phyloP scores from a whole-genome alignment of 2,329 filamentous ascomycete species.

The Graphilbum sp. region DNA sequence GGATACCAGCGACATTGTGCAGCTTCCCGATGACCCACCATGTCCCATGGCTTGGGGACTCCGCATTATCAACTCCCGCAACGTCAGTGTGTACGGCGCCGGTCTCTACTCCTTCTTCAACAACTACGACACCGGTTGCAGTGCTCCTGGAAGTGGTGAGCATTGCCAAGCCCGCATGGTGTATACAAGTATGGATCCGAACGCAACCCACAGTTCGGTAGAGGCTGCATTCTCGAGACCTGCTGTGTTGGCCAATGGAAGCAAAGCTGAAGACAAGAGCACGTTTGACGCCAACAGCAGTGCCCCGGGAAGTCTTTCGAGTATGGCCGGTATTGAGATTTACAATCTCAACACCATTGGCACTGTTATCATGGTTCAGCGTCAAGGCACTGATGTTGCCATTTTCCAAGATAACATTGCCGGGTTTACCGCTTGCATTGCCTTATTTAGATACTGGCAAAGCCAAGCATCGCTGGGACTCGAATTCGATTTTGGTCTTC shows the following conservation, averaged over 20 bases:
- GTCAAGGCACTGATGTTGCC: slow-evolving; percentile 8
- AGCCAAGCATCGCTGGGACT: slow-evolving; percentile 4
- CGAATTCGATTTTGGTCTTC: neutral
- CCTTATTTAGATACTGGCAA: slow-evolving; percentile 10
- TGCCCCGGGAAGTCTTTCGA: too few relatives aligned
- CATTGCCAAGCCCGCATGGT: slow-evolving; percentile 24
- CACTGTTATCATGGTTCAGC: slow-evolving; percentile 8
- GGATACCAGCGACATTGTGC: slow-evolving; percentile 1
- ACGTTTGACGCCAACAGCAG: too few relatives aligned
- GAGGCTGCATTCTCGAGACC: too few relatives aligned
- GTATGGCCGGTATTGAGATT: slow-evolving; percentile 13
- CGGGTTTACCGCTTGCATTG: slow-evolving; percentile 11
- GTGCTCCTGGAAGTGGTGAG: slow-evolving; percentile 17
- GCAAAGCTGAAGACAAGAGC: too few relatives aligned
- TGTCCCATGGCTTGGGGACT: slow-evolving; percentile 48
- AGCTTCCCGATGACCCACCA: slow-evolving; percentile 13
- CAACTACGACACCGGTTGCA: slow-evolving; percentile 32
- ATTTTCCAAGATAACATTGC: slow-evolving; percentile 9
- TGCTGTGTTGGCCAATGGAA: too few relatives aligned
- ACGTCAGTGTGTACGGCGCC: slow-evolving; percentile 38
- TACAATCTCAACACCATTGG: slow-evolving; percentile 32
- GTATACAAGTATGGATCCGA: slow-evolving; percentile 16
- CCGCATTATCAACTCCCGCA: slow-evolving; percentile 34
- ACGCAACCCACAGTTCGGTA: neutral
- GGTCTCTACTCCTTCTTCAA: slow-evolving; percentile 46